Evolutionary conservation across 2,329 filamentous ascomycete genomes (phyloP).

Genomic region (Cladosporium sp.): DNA sequence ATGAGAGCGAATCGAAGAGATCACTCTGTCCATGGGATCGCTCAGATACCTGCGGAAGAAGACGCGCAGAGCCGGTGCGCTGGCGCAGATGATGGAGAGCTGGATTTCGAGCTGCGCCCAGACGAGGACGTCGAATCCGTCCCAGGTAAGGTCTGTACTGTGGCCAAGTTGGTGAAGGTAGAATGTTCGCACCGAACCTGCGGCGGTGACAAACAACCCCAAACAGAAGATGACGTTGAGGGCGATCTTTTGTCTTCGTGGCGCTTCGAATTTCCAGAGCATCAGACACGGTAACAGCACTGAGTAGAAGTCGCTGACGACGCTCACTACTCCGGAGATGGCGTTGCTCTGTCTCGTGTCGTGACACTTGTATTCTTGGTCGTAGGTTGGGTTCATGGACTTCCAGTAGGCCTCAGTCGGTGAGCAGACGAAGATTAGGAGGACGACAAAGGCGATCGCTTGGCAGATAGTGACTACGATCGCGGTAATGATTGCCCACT

Average conservation of each 20-base stretch:
- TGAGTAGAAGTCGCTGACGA: slow-evolving; percentile 21
- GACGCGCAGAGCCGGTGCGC: slow-evolving; percentile 23
- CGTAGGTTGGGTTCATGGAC: slow-evolving; percentile 16
- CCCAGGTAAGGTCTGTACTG: slow-evolving; percentile 18
- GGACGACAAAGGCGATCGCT: slow-evolving; percentile 15
- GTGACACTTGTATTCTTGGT: slow-evolving; percentile 23
- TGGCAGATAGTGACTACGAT: slow-evolving; percentile 17
- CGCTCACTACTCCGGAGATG: slow-evolving; percentile 17
- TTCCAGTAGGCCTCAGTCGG: slow-evolving; percentile 21
- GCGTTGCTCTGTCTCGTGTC: slow-evolving; percentile 29
- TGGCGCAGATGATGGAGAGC: slow-evolving; percentile 27
- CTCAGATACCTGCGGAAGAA: slow-evolving; percentile 16
- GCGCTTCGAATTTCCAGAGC: slow-evolving; percentile 42
- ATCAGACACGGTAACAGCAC: slow-evolving; percentile 32
- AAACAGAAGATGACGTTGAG: slow-evolving; percentile 24
- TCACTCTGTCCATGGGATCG: slow-evolving; percentile 17
- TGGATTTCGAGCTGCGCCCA: slow-evolving; percentile 26
- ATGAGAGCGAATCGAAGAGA: slow-evolving; percentile 12
- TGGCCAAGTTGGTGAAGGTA: slow-evolving; percentile 24
- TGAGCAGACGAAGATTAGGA: slow-evolving; percentile 17
- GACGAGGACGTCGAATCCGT: slow-evolving; percentile 26
- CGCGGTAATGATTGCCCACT: slow-evolving; percentile 15
- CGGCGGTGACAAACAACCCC: slow-evolving; percentile 27
- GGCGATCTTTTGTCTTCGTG: slow-evolving; percentile 36
- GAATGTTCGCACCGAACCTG: slow-evolving; percentile 31